phyloP scores from a whole-genome alignment of 2,329 filamentous ascomycete genomes.

The Aspergillus proliferans region DNA sequence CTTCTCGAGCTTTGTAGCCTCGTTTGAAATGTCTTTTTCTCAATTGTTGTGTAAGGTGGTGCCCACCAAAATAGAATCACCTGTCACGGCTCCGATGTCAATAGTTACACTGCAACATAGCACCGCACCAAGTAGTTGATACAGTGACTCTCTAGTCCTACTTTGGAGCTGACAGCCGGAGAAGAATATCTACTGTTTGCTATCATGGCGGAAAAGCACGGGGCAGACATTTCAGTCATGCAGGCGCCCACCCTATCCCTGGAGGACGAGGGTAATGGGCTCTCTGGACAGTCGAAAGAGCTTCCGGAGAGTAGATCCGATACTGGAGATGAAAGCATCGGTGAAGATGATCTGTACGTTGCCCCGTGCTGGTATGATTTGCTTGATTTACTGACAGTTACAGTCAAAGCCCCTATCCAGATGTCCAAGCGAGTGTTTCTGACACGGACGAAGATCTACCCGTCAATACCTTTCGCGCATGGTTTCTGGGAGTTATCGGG shows the following conservation, averaged over 20 bases:
- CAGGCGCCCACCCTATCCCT: background rate
- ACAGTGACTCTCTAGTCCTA: too few relatives aligned
- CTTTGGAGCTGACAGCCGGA: too few relatives aligned
- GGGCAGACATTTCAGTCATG: background rate
- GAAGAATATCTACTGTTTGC: background rate
- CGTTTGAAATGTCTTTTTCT: too few relatives aligned
- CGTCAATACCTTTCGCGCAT: conserved; percentile 27
- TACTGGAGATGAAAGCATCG: background rate
- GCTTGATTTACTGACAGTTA: background rate
- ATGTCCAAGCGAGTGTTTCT: conserved; percentile 13
- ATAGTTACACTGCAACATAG: background rate
- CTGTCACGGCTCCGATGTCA: background rate
- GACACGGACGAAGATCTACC: conserved; percentile 11
- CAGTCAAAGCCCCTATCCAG: conserved; percentile 7
- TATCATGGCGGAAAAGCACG: background rate
- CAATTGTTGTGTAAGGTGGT: too few relatives aligned
- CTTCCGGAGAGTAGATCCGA: background rate
- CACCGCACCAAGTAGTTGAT: background rate
- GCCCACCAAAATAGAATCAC: background rate
- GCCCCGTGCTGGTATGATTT: background rate
- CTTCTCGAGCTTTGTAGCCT: too few relatives aligned
- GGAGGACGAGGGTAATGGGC: background rate
- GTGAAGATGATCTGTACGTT: background rate
- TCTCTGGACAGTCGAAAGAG: background rate
- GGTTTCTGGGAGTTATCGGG: conserved; percentile 35